Evolutionary conservation across 202 grass and related monocot genomes (phyloP), one percentile per base, ranked within the genome.

Genomic region (Schoenoplectus tabernaemontani): DNA sequence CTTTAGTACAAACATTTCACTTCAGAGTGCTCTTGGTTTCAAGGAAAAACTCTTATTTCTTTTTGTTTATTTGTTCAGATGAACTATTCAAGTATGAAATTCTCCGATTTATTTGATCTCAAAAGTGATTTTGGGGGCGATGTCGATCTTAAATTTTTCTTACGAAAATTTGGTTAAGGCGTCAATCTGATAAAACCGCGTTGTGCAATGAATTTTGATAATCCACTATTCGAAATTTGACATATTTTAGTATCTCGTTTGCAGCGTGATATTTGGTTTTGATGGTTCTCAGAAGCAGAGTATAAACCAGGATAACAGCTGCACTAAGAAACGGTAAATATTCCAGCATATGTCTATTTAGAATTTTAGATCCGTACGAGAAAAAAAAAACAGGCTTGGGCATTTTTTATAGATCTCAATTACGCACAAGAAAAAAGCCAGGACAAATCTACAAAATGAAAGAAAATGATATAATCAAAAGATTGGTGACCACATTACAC

Each of bases 181-280:
- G 3, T 28, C 47, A 75, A 54, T 50, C 68, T 57, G 34, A 42
- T 57, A 32, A 41, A 17, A 39, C 37, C 11, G 24, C 9, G 1
- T 47, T 26, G 11, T 30, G 30, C 28, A 6, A 61, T 81, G 22
- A 36, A 53, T 77, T 8, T 12, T 75, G 30, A 9, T 61, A 37
- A 53, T 78, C 9, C 44, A 81, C 34, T 33, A 57, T 73, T 77
- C 60, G 47, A 13, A 78, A 69, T 16, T 28, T 75, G 48, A 79
- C 20, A 46, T 4, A 60, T 79, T 54, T 30, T 12, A 53, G 44
- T 39, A 73, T 5, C 78, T 83, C 26, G 65, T 3, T 63, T 86
- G 81, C 88, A 97, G 93, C 78, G 88, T 91, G 2, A 87, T 97
- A 3, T 44, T 97, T 86, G 93, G 90, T 0, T 97, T 97, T 26